Percentiles rank a stretch among this genome's conserved stretches.
Evolutionary conservation across 805 yeast species (phyloP).

Genomic region (Kodamaea restingae): DNA sequence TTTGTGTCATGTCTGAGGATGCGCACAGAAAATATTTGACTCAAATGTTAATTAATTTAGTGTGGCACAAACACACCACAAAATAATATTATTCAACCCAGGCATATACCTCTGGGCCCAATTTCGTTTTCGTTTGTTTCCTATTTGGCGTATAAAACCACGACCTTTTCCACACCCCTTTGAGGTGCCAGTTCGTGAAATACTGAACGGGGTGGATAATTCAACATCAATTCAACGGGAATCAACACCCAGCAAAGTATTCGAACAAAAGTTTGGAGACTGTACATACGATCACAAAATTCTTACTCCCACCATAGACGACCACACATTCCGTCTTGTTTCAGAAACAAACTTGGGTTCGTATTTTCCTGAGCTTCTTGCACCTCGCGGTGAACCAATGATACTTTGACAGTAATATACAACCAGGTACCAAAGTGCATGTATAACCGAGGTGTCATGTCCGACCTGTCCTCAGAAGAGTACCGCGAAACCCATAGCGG

Average conservation of each 20-base stretch:
- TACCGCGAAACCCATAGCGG: not conserved
- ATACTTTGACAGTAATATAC: not conserved
- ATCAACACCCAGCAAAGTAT: constrained; percentile 1
- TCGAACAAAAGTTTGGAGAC: not conserved
- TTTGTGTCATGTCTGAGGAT: not conserved
- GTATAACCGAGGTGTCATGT: constrained; percentile 3
- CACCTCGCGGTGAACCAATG: constrained; percentile 1
- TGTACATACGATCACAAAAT: constrained; percentile 4
- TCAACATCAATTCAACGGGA: not conserved
- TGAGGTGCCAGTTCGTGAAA: constrained; percentile 1
- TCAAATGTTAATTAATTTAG: not conserved
- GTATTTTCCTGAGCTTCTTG: no score
- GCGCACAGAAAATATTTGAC: not conserved
- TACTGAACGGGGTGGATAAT: constrained; percentile 1
- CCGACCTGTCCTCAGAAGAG: not conserved
- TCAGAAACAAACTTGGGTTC: no score
- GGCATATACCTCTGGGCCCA: constrained; percentile 2
- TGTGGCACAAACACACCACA: not conserved
- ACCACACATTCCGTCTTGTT: not conserved
- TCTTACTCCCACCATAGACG: no score
- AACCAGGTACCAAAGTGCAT: not conserved
- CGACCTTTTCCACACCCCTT: constrained; percentile 4
- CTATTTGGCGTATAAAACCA: constrained; percentile 2
- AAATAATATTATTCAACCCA: constrained; percentile 4
- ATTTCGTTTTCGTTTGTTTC: constrained; percentile 4